These are phyloP conservation scores for Aegilops sharonensis DNA, from an alignment of 176 grass and related monocot genomes.

Conservation along the genomic window DNA sequence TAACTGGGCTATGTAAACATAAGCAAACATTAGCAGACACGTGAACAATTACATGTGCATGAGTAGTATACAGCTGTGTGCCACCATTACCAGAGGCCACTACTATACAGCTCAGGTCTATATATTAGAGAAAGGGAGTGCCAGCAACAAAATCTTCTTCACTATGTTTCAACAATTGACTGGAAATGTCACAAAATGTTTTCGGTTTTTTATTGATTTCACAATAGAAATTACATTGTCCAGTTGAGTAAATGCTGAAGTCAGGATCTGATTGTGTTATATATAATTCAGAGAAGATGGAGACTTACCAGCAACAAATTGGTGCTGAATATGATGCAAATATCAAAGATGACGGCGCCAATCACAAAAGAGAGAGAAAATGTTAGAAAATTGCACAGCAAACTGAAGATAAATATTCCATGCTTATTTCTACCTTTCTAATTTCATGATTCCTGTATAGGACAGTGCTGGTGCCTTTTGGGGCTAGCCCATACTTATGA, in stretches of 20 bases:
- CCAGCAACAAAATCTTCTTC: not conserved
- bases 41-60: not conserved
- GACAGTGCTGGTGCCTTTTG: slow-evolving; percentile 93
- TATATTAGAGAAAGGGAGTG: not conserved
- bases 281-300: slow-evolving; percentile 4
- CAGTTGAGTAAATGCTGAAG: not conserved
- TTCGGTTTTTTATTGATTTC: not conserved
- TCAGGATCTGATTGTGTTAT: not conserved
- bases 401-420: slow-evolving; percentile 20
- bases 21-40: not conserved
- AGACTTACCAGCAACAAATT: slow-evolving; percentile 96
- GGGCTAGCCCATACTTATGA: slow-evolving; percentile 96
- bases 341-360: slow-evolving; percentile 36
- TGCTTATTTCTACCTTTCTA: slow-evolving; percentile 67
- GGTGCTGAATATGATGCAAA: slow-evolving; percentile 59
- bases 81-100: not conserved
- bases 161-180: not conserved
- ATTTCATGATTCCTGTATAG: slow-evolving; percentile 97
- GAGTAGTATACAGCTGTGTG: not conserved
- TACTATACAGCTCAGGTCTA: not conserved
- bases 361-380: slow-evolving; percentile 16
- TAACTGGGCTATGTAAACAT: not conserved
- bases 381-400: slow-evolving; percentile 22
- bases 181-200: not conserved
- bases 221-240: not conserved